Evolutionary conservation across 306 rosid genomes (phyloP), one percentile per base, ranked within the genome.

Genomic region (Fragaria nilgerrensis): DNA sequence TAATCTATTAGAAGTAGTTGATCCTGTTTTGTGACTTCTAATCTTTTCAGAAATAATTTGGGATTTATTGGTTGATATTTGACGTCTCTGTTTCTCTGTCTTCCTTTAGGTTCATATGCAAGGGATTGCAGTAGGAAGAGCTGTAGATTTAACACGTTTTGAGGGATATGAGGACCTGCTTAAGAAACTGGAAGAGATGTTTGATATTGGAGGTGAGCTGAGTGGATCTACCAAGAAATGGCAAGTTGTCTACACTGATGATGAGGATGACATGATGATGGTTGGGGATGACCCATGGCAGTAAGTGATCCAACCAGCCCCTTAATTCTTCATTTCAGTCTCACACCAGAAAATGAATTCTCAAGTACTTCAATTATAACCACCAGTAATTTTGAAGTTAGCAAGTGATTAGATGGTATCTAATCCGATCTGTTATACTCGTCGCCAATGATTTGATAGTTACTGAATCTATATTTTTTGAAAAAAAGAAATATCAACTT

Each of bases 91-190:
- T 20, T 49, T 23, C 53, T 34, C 36, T 43, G 69, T 13, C 14
- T 41, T 70, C 50, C 23, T 77, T 45, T 87, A 92, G 98, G 98
- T 95, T 83, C 98, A 92, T 85, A 95, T 95, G 98, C 97, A 89
- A 83, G 98, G 98, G 88, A 92, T 92, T 86, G 96, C 97, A 68
- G 97, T 95, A 49, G 98, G 98, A 78, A 89, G 98, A 89, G 98
- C 98, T 48, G 98, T 95, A 55, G 97, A 95, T 85, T 86, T 95
- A 79, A 84, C 92, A 14, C 86, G 90, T 73, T 92, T 92, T 85
- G 93, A 90, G 79, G 85, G 83, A 52, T 95, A 92, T 61, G 91
- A 82, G 70, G 96, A 90, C 84, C 88, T 95, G 80, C 95, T 89
- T 23, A 83, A 74, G 85, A 95, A 92, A 85, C 85, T 95, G 66